phyloP scores from a whole-genome alignment of 2,329 filamentous ascomycete genomes.

The Diaporthe caulivora region DNA sequence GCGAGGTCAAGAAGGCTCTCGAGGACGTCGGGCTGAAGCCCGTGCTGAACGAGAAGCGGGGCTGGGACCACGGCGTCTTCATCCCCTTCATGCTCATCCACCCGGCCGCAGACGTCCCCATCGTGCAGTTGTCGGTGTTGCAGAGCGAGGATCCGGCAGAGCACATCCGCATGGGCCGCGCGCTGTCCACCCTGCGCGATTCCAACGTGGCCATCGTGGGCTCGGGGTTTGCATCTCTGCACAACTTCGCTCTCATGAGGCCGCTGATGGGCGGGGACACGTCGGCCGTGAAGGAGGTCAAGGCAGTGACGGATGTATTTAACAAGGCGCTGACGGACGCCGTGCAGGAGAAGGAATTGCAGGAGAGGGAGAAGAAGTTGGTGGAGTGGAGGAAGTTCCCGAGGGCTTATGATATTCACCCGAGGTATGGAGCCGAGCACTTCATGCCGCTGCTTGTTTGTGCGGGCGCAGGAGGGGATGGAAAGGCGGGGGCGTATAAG shows the following conservation, averaged over 20 bases:
- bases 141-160: slow-evolving; percentile 60
- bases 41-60: slow-evolving; percentile 53
- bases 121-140: slow-evolving; percentile 70
- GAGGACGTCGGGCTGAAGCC: slow-evolving; percentile 58
- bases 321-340: slow-evolving; percentile 59
- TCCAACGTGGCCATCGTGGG: slow-evolving; percentile 70
- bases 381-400: slow-evolving; percentile 62
- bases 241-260: slow-evolving; percentile 65
- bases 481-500: slow-evolving; percentile 25
- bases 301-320: slow-evolving; percentile 54
- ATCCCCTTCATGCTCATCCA: slow-evolving; percentile 67
- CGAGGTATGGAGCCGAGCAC: slow-evolving; percentile 66
- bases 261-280: slow-evolving; percentile 45
- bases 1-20: slow-evolving; percentile 60
- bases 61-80: slow-evolving; percentile 74
- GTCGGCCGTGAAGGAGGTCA: slow-evolving; percentile 44
- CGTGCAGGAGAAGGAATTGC: slow-evolving; percentile 48
- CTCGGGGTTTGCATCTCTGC: slow-evolving; percentile 71
- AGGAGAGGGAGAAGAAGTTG: slow-evolving; percentile 56
- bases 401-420: slow-evolving; percentile 65
- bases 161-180: slow-evolving; percentile 66
- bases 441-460: slow-evolving; percentile 69
- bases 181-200: slow-evolving; percentile 62
- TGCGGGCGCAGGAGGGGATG: slow-evolving; percentile 30
- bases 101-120: slow-evolving; percentile 63